Evolutionary conservation across 2,329 filamentous ascomycete species (phyloP), one percentile per base, ranked within the genome.

Genomic region (Colletotrichum siamense): DNA sequence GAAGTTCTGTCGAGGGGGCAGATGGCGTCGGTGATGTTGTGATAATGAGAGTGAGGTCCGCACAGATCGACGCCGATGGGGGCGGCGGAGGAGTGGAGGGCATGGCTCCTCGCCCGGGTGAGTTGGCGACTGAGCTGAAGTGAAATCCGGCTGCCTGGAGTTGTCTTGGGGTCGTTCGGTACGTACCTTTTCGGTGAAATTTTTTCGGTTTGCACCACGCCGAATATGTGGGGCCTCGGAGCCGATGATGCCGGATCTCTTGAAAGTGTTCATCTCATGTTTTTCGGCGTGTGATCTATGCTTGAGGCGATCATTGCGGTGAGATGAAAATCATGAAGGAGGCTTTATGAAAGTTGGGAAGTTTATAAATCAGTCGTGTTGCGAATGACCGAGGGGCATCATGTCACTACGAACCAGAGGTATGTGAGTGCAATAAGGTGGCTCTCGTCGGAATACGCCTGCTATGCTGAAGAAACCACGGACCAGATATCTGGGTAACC

Each of bases 21-120:
- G 89, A 91, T 0, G 90, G 90, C 0, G 89, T 91, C 1, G 89
- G 86, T 4, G 90, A 91, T 0, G 89, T 91, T 2, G 90, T 91
- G 77, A 91, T 86, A 64, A 91, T 86, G 67, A 89, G 80, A 0
- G 87, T 89, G 44, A 89, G 59, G 28, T 80, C 55, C 9, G 79
- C 73, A 26, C 59, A 73, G 15, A 77, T 15, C n/a, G 63, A 63
- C 9, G 64, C 24, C 64, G 49, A 24, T 5, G 12, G 26, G 22
- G 59, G 18, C 55, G 26, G 24, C 36, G 26, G 15, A 24, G 22
- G 22, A 12, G 28, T 32, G 59, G 74, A 39, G 64, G 71, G n/a
- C 49, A 74, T 76, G 69, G 34, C n/a, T 65, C 24, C 30, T 28
- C 39, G 9, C 62, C 5, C 8, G 24, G 8, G 30, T 71, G 26